Conservation (phyloP, 768 basidiomycete genomes). For the Collybia mongolica region DNA sequence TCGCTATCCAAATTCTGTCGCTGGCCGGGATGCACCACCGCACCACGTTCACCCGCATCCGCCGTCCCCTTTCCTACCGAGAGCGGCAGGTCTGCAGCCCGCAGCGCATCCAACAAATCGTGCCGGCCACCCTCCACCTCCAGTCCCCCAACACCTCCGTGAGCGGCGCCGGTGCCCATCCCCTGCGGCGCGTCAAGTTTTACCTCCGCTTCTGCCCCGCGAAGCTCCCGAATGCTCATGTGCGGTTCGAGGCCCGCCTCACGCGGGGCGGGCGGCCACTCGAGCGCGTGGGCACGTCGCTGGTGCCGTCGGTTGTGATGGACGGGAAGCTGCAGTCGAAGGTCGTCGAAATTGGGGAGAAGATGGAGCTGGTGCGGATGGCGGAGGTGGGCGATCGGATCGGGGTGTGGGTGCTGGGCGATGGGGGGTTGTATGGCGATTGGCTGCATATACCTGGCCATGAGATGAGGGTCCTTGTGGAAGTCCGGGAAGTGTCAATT, state of each 20-base stretch:
- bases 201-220: not conserved
- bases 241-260: not conserved
- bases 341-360: not conserved
- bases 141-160: not conserved
- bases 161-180: not conserved
- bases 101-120: not conserved
- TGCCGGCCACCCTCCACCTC: constrained; percentile 1
- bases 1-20: not conserved
- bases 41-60: not conserved
- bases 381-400: not conserved
- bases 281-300: not conserved
- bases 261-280: not conserved
- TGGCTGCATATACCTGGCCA: constrained; percentile 2
- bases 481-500: not conserved
- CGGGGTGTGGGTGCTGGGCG: not conserved
- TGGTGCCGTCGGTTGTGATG: not conserved
- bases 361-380: not conserved
- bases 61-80: not conserved
- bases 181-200: not conserved
- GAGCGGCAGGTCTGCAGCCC: not conserved
- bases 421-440: constrained; percentile 3
- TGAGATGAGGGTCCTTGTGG: not conserved
- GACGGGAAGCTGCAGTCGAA: constrained; percentile 4
- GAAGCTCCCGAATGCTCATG: not conserved
- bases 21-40: not conserved